These are phyloP conservation scores for Phoenix roebelenii DNA, from an alignment of 176 grass and related monocot genomes.

Conservation along the genomic window DNA sequence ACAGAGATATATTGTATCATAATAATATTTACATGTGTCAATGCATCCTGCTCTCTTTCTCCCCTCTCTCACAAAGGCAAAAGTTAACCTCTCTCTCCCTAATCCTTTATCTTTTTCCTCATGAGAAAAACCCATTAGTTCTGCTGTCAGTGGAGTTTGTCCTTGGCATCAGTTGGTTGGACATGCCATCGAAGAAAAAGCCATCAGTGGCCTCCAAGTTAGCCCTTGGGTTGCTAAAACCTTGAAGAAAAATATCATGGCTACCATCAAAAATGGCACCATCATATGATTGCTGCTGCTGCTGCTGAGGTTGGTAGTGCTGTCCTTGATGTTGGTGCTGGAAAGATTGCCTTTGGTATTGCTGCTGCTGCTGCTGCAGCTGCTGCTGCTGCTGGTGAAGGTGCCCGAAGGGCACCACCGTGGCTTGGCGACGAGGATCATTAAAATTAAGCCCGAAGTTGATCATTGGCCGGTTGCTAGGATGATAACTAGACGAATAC, in stretches of 20 bases:
- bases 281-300: background rate
- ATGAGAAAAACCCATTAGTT: slow-evolving; percentile 44
- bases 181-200: slow-evolving; percentile 36
- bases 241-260: slow-evolving; percentile 8
- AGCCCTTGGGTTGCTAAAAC: slow-evolving; percentile 3
- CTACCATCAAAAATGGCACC: background rate
- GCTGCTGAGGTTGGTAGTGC: slow-evolving; percentile 8
- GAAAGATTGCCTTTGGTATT: slow-evolving; percentile 30
- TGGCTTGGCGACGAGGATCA: slow-evolving; percentile 15
- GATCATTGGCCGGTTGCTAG: slow-evolving; percentile 18
- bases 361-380: slow-evolving; percentile 1
- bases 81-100: background rate
- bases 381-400: slow-evolving; percentile 13
- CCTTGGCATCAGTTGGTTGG: slow-evolving; percentile 38
- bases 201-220: slow-evolving; percentile 25
- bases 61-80: background rate
- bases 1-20: background rate
- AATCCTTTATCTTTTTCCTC: background rate
- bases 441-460: slow-evolving; percentile 33
- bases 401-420: slow-evolving; percentile 35
- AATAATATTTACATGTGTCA: slow-evolving; percentile 1
- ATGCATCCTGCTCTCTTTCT: background rate
- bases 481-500: background rate
- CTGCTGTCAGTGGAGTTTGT: slow-evolving; percentile 15
- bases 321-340: slow-evolving; percentile 23